These are phyloP conservation scores for Combretum micranthum DNA, from an alignment of 345 rosid species.

Conservation along the genomic window DNA sequence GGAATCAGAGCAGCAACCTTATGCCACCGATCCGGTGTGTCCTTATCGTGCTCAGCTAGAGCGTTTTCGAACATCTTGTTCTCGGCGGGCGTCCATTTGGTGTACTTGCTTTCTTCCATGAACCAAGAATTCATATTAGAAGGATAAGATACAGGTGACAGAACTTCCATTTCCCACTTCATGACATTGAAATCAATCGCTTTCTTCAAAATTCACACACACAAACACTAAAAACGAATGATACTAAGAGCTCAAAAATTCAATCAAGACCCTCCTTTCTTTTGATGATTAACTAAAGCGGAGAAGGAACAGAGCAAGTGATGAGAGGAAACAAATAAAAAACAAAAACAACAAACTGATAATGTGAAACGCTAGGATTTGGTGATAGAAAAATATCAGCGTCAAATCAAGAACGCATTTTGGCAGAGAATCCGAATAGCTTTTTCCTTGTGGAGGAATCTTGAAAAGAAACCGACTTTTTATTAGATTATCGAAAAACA, in stretches of 20 bases:
- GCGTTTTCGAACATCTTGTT: slow-evolving; percentile 87
- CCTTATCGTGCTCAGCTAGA: slow-evolving; percentile 59
- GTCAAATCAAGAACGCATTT: slow-evolving; percentile 47
- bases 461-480: slow-evolving; percentile 37
- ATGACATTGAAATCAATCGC: slow-evolving; percentile 16
- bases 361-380: slow-evolving; percentile 20
- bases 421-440: slow-evolving; percentile 54
- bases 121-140: slow-evolving; percentile 41
- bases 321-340: too few relatives aligned
- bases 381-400: slow-evolving; percentile 26
- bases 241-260: background rate
- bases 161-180: slow-evolving; percentile 69
- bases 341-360: too few relatives aligned
- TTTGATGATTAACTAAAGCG: slow-evolving; percentile 4
- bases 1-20: slow-evolving; percentile 57
- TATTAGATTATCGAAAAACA: slow-evolving; percentile 6
- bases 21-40: slow-evolving; percentile 60
- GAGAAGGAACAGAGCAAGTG: slow-evolving; percentile 14
- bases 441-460: slow-evolving; percentile 44
- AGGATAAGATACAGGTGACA: slow-evolving; percentile 38
- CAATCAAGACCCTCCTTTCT: background rate
- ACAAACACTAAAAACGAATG: too few relatives aligned
- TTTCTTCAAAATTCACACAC: background rate
- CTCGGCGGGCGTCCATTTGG: slow-evolving; percentile 71
- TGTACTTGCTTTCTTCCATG: slow-evolving; percentile 36